phyloP scores from a whole-genome alignment of 2,329 filamentous ascomycete species.

The Aspergillus eucalypticola region DNA sequence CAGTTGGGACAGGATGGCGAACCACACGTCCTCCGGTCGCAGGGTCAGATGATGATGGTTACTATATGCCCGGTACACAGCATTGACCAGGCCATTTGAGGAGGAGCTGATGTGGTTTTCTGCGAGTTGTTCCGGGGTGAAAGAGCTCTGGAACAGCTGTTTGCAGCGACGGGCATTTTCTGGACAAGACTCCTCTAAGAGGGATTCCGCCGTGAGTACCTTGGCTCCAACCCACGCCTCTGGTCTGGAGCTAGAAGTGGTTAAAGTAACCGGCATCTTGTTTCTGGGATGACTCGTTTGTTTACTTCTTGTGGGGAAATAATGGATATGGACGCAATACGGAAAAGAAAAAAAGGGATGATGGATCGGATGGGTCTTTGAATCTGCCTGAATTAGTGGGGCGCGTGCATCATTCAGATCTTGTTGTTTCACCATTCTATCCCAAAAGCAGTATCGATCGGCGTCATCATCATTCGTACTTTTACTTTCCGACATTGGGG shows the following conservation, averaged over 20 bases:
- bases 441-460: too few species aligned
- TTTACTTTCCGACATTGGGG: too few species aligned
- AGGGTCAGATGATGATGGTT: slow-evolving; percentile 48
- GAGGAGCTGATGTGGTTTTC: not conserved
- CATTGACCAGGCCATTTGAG: slow-evolving; percentile 17
- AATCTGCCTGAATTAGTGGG: too few species aligned
- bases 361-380: too few species aligned
- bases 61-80: slow-evolving; percentile 15
- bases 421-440: too few species aligned
- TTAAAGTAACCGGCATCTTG: not conserved
- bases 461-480: too few species aligned
- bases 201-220: not conserved
- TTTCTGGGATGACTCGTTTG: too few species aligned
- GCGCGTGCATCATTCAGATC: too few species aligned
- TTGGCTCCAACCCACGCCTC: too few species aligned
- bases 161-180: not conserved
- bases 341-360: not conserved
- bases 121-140: not conserved
- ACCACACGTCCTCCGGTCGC: slow-evolving; percentile 57
- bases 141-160: not conserved
- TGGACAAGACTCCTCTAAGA: not conserved
- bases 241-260: not conserved
- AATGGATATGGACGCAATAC: not conserved
- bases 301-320: too few species aligned
- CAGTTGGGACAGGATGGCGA: slow-evolving; percentile 53